Conservation (phyloP, 2,329 filamentous ascomycete genomes). For the Hymenoscyphus occultus region DNA sequence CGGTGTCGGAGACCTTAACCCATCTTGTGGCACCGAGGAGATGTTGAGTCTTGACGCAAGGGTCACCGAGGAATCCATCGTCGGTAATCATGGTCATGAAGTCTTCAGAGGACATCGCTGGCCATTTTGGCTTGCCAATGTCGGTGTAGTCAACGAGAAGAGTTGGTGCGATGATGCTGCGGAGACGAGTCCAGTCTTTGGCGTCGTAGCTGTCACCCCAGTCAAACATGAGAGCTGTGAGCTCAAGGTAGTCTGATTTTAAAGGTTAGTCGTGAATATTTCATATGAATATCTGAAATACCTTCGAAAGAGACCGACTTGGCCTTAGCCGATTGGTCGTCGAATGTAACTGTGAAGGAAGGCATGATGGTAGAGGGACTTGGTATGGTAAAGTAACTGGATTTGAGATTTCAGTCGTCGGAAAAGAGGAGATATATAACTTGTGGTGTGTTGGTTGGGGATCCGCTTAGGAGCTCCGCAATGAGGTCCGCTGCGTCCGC, state of each 20-base stretch:
- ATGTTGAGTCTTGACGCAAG: conserved; percentile 62
- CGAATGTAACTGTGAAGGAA: conserved; percentile 19
- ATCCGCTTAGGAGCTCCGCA: too few relatives aligned
- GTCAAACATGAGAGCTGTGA: conserved; percentile 51
- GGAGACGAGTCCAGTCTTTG: conserved; percentile 42
- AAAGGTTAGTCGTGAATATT: neutral
- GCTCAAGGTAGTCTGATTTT: conserved; percentile 47
- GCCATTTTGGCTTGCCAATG: conserved; percentile 59
- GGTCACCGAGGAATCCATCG: conserved; percentile 56
- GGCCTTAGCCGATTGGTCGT: conserved; percentile 11
- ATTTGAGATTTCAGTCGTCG: too few relatives aligned
- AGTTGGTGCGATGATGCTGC: conserved; percentile 28
- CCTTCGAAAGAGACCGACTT: conserved; percentile 17
- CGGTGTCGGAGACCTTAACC: conserved; percentile 55
- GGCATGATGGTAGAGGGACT: conserved; percentile 12
- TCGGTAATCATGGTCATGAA: conserved; percentile 59
- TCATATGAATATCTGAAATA: neutral
- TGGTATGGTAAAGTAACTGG: too few relatives aligned
- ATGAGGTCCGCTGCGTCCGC: too few relatives aligned
- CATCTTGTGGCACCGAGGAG: conserved; percentile 59
- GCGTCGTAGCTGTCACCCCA: conserved; percentile 66
- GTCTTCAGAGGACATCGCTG: conserved; percentile 59
- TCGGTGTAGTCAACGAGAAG: conserved; percentile 59
- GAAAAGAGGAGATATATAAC: too few relatives aligned
- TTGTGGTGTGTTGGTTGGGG: too few relatives aligned